Evolutionary conservation across 768 basidiomycete species (phyloP), one percentile per base, ranked within the genome.

Genomic region (Suillus lakei): DNA sequence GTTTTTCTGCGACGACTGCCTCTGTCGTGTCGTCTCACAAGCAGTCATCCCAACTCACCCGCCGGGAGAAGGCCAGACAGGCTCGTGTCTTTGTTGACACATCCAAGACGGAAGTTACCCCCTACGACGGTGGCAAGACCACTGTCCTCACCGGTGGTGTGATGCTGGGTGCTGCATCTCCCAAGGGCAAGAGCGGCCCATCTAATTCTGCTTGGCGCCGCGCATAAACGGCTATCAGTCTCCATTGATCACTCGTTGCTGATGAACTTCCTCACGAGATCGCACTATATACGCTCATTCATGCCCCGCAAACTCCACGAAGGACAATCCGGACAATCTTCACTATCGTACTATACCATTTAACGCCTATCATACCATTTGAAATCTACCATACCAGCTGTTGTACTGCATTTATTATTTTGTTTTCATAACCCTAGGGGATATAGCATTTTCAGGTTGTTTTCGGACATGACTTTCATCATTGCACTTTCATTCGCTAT

Each of bases 121-220:
- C 91, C 71, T 94, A 94, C 70, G 92, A 94, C 69, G 91, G 91
- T 63, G 92, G 92, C 68, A 93, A 92, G 84, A 94, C 92, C 63
- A 93, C 92, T 34, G 92, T 93, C 60, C 86, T 94, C 70, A 93
- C 92, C 2, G 92, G 92, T 63, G 92, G 92, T 67, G 92, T 93
- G 69, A 94, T 94, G 92, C 90, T 94, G 67, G 92, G 92, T 55
- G 78, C 18, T 30, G 28, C 79, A 68, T 71, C 76, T 64, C 64
- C 74, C 62, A 73, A 79, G 68, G 66, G 71, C 71, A 72, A 73
- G 73, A 72, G 77, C 63, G 28, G 39, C 18, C 28, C 39, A 5
- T 62, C 73, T 65, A 68, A 74, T 68, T 60, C 72, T 23, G 23
- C 67, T 36, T 90, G 89, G 88, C 87, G 88, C 74, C 85, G 87